Evolutionary conservation across 2,329 filamentous ascomycete genomes (phyloP).

Genomic region (Phialophora chinensis): DNA sequence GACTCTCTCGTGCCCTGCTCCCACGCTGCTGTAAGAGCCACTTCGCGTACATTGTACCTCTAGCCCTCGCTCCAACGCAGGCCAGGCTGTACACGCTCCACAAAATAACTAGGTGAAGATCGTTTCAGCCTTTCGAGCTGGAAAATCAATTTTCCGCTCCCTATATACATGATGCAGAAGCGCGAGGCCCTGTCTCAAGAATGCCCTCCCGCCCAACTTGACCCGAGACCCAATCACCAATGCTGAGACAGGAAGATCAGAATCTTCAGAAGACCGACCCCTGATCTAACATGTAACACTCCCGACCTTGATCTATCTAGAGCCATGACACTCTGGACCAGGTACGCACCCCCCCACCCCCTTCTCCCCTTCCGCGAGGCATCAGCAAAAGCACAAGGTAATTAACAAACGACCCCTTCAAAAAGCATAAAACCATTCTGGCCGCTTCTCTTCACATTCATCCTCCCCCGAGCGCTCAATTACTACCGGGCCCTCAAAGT

Average conservation of each 20-base stretch:
- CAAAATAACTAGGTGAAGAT: background rate
- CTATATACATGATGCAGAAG: background rate
- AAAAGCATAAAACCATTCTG: constrained; percentile 41
- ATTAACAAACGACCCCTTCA: background rate
- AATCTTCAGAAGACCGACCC: background rate
- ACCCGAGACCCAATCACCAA: background rate
- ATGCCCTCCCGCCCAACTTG: background rate
- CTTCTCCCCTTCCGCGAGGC: background rate
- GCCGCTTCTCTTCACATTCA: constrained; percentile 40
- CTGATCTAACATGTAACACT: background rate
- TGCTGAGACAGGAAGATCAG: background rate
- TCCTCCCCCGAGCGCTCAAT: constrained; percentile 37
- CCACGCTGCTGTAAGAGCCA: background rate
- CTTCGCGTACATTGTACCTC: background rate
- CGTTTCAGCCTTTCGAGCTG: background rate
- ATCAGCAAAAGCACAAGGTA: background rate
- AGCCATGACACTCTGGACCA: constrained; percentile 22
- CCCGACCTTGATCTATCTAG: background rate
- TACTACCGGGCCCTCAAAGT: constrained; percentile 37
- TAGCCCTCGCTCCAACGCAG: background rate
- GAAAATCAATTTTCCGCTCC: background rate
- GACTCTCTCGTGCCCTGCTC: background rate
- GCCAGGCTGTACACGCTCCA: background rate
- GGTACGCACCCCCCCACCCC: constrained; percentile 6
- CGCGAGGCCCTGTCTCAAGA: background rate